Conservation (phyloP, 140 eudicot genomes). For the Erigeron philadelphicus region DNA sequence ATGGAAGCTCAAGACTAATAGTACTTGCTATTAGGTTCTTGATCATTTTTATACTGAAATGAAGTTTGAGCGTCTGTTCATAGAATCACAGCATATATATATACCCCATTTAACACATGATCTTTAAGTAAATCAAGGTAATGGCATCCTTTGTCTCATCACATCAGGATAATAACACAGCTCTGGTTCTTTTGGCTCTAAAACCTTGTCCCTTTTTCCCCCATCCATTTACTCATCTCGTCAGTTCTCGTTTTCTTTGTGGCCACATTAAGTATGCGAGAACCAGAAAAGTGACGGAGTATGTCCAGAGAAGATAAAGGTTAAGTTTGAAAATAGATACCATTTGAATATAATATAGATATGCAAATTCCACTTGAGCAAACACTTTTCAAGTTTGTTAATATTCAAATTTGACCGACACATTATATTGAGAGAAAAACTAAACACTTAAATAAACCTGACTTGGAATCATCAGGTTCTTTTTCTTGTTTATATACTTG, state of each 20-base stretch:
- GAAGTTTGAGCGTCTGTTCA: slow-evolving; percentile 16
- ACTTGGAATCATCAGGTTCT: background rate
- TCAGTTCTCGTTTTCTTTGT: background rate
- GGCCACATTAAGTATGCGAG: background rate
- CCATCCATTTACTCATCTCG: background rate
- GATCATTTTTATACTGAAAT: background rate
- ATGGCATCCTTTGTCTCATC: background rate
- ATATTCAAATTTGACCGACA: background rate
- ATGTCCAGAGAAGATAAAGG: no score
- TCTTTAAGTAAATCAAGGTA: slow-evolving; percentile 3
- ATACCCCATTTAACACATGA: slow-evolving; percentile 1
- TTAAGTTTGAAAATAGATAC: no score
- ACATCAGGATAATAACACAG: slow-evolving; percentile 6
- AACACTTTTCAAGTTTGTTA: background rate
- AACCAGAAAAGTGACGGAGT: background rate
- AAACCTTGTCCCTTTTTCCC: background rate
- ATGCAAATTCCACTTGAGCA: background rate
- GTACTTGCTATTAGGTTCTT: slow-evolving; percentile 4
- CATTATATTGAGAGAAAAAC: background rate
- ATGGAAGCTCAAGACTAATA: background rate
- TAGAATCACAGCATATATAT: slow-evolving; percentile 19
- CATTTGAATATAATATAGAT: background rate
- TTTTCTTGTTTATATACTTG: background rate
- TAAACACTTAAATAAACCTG: background rate
- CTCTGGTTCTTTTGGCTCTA: slow-evolving; percentile 1